These are phyloP conservation scores for Tephrocybe sp. DNA, from an alignment of 768 basidiomycete genomes.

Conservation along the genomic window DNA sequence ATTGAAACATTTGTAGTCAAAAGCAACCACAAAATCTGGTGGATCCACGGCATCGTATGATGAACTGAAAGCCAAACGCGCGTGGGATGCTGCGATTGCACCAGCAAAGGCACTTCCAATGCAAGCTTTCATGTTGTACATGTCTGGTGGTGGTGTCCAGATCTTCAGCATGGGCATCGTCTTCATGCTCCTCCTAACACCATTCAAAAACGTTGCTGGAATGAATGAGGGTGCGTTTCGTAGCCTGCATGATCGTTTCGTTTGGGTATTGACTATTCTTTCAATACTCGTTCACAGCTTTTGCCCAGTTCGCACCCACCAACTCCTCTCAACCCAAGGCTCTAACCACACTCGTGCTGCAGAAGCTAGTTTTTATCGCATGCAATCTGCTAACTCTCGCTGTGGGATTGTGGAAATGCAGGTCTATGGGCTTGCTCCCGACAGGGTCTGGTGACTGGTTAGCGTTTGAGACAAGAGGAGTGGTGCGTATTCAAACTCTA, in stretches of 20 bases:
- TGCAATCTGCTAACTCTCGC: slow-evolving; percentile 77
- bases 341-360: slow-evolving; percentile 56
- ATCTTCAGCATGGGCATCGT: slow-evolving; percentile 97
- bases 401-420: slow-evolving; percentile 91
- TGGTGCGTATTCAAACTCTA: slow-evolving; percentile 41
- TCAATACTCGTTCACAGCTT: slow-evolving; percentile 50
- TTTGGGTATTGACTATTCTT: background rate
- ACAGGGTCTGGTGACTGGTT: slow-evolving; percentile 93
- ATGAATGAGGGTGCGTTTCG: slow-evolving; percentile 72
- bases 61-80: slow-evolving; percentile 70
- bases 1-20: slow-evolving; percentile 35
- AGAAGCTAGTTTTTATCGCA: slow-evolving; percentile 67
- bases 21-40: slow-evolving; percentile 31
- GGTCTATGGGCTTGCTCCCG: slow-evolving; percentile 87
- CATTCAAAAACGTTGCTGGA: slow-evolving; percentile 77
- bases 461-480: slow-evolving; percentile 81
- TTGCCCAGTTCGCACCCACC: slow-evolving; percentile 72
- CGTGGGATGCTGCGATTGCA: slow-evolving; percentile 80
- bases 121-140: slow-evolving; percentile 98
- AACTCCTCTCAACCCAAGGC: slow-evolving; percentile 50
- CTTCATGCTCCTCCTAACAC: slow-evolving; percentile 84
- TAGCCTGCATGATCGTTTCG: background rate
- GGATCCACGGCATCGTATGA: slow-evolving; percentile 50
- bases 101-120: slow-evolving; percentile 92
- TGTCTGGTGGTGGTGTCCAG: slow-evolving; percentile 94